phyloP scores from a whole-genome alignment of 2,329 filamentous ascomycete species.

The Exophiala bonariae region DNA sequence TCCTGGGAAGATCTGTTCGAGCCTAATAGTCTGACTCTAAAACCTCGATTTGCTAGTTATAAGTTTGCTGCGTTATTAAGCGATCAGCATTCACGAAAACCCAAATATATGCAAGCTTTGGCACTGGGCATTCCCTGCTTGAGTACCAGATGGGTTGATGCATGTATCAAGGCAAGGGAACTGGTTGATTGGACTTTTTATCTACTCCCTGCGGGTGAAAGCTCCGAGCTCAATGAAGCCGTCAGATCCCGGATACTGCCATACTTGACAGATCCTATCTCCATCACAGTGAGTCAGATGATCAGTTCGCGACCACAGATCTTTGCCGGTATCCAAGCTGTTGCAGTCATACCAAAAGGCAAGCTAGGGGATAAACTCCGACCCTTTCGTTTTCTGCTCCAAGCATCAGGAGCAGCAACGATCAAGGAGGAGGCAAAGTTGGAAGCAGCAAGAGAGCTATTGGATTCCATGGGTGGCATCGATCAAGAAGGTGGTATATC shows the following conservation, averaged over 20 bases:
- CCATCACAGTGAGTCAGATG: constrained; percentile 58
- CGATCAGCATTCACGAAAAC: constrained; percentile 79
- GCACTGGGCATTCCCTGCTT: constrained; percentile 87
- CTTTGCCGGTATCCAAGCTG: constrained; percentile 64
- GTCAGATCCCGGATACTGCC: constrained; percentile 73
- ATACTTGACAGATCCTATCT: constrained; percentile 37
- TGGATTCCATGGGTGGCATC: constrained; percentile 57
- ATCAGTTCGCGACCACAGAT: constrained; percentile 63
- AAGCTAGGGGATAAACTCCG: no score
- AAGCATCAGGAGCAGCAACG: no score
- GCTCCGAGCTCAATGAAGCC: constrained; percentile 71
- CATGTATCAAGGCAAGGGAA: constrained; percentile 63
- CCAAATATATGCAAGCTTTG: constrained; percentile 93
- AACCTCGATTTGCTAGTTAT: constrained; percentile 50
- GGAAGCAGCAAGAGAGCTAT: constrained; percentile 33
- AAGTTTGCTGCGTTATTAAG: constrained; percentile 86
- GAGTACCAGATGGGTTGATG: constrained; percentile 75
- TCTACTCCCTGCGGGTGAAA: constrained; percentile 81
- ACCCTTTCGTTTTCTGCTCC: no score
- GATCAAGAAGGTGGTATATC: constrained; percentile 65
- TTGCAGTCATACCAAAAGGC: constrained; percentile 61
- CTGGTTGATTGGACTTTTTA: constrained; percentile 78
- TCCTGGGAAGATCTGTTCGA: constrained; percentile 81
- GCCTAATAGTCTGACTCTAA: constrained; percentile 53
- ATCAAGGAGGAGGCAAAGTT: constrained; percentile 59